phyloP scores from a whole-genome alignment of 768 basidiomycete genomes.

The Hypsizygus marmoreus region DNA sequence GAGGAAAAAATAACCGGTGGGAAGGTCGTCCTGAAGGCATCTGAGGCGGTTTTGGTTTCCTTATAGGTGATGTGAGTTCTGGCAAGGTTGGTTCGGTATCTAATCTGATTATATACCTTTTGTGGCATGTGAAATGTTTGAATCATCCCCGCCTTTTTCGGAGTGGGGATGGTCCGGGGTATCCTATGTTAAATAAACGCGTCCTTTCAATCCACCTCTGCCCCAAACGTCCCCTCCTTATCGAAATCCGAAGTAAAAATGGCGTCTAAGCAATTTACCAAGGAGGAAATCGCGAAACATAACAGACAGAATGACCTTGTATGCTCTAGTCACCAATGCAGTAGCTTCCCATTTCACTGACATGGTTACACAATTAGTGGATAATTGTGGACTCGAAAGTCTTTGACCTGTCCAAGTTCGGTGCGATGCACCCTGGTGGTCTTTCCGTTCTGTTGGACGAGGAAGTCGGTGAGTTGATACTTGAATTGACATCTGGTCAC shows the following conservation, averaged over 20 bases:
- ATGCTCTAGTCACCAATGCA: no score
- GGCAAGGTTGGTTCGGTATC: no score
- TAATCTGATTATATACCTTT: constrained; percentile 3
- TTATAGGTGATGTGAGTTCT: no score
- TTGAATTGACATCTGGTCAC: constrained; percentile 8
- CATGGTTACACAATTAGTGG: constrained; percentile 51
- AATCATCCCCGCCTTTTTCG: not conserved
- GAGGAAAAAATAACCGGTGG: constrained; percentile 41
- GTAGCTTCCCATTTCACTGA: not conserved
- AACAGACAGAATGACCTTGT: constrained; percentile 78
- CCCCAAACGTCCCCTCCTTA: constrained; percentile 1
- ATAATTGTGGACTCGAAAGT: constrained; percentile 65
- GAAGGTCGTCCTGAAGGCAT: constrained; percentile 35
- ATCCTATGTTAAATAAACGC: not conserved
- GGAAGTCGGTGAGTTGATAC: constrained; percentile 61
- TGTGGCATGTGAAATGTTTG: constrained; percentile 7
- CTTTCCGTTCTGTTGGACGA: constrained; percentile 72
- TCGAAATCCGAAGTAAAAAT: constrained; percentile 15
- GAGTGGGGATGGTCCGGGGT: constrained; percentile 2
- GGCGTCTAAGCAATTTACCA: constrained; percentile 34
- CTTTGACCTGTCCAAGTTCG: constrained; percentile 81
- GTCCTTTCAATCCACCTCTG: not conserved
- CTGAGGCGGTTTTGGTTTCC: constrained; percentile 37
- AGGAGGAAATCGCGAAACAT: constrained; percentile 57
- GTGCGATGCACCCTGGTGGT: constrained; percentile 83